Base-by-base conservation (phyloP, 1,284 basidiomycete genomes). In the Exobasidium rhododendri region DNA sequence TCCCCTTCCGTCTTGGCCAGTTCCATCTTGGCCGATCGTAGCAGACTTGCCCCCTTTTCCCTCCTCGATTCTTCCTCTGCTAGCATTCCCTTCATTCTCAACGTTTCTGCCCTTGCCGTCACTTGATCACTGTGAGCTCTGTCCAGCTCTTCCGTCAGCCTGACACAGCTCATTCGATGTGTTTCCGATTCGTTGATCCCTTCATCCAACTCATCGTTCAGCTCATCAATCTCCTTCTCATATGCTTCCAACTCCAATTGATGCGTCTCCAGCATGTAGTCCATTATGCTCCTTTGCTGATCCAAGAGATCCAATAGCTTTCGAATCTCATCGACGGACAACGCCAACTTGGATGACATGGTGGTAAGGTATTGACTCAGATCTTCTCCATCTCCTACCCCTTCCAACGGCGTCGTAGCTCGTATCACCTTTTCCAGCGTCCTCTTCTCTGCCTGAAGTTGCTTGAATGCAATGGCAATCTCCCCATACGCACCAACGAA, bases 221-320 rank as follows among this genome's bases (percentile, higher is more conserved):
- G 43, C 2, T 65, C 58, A 32, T 69, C 69, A 28, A 73, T 56
- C 54, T 75, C 71, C 20, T 70, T 67, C 11, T 58, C 29, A 54
- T 69, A 66, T 28, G 70, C 59, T 31, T 73, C 68, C 43, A 59
- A 54, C 47, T 75, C 72, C 29, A 68, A 30, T 49, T 68, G 64
- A 49, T 75, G 73, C 44, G 70, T 75, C 11, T 70, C 67, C 29
- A 75, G 55, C 70, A 75, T 68, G 59, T 75, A 71, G 45, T 74
- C 73, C 58, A 75, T 75, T 17, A 74, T 68, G n/a, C 66, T 55
- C 6, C 70, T 49, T 56, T 75, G 73, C 64, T 74, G 68, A 26
- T 75, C 73, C 11, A 75, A 56, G 29, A 75, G 64, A 45, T 74
- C 72, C 17, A 75, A 59, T 35, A 75, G 59, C 55, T 74, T 71